Evolutionary conservation across 805 yeast genomes (phyloP), one percentile per base, ranked within the genome.

Genomic region (Lipomyces oligophaga): DNA sequence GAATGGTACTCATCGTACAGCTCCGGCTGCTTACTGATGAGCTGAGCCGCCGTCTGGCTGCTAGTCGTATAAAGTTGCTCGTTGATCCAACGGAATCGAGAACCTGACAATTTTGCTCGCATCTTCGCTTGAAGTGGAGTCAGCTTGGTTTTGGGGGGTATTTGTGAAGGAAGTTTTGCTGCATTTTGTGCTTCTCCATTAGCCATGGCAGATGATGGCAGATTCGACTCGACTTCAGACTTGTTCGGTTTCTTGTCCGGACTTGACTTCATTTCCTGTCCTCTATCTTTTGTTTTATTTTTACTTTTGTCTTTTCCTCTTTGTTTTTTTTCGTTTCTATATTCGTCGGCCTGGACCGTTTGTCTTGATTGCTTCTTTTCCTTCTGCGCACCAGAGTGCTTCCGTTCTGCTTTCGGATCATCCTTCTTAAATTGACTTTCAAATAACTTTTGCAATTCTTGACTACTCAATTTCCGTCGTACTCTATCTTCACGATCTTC

Each of bases 11-110:
- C 97, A 57, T 86, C 93, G 64, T 89, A 93, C 51, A 93, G 71
- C 20, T 80, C 79, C 0, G 99, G 98, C 58, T 89, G 95, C 13
- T 81, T 78, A 46, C 76, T 70, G 34, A 93, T 79, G 51, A 93
- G 67, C 20, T 74, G 70, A 22, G 86, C 69, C 0, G 98, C 97
- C 19, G 78, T 78, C 5, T 77, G 79, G 0, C 97, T 89, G 0
- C 81, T 68, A 30, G 81, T 81, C 1, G 97, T 93, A 63, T 93
- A 93, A n/a, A 93, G 71, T 63, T 90, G 95, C 67, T 93, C 98
- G 64, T 93, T 93, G 63, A 93, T 93, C 97, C 97, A 93, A 65
- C 99, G 76, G 69, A 93, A 93, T 58, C 98, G 73, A 0, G 97
- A 87, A 0, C 99, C 99, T 1, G 94, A 79, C 34, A 93, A 75